Percentiles rank a stretch among this genome's conserved stretches.
Evolutionary conservation across 345 rosid species (phyloP).

Genomic region (Conringia planisiliqua): DNA sequence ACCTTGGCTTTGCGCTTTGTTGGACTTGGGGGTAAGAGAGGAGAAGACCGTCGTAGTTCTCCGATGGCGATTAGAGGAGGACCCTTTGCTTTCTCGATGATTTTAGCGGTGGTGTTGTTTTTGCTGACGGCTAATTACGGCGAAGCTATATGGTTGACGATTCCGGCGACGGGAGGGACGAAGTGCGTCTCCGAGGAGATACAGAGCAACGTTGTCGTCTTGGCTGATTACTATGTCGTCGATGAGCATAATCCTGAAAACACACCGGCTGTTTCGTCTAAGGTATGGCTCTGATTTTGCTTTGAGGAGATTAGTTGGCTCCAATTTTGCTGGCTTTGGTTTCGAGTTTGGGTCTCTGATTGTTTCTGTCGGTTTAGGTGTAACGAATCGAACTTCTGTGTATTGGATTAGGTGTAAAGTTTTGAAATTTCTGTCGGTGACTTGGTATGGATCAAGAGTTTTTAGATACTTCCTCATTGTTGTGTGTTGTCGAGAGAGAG

Average conservation of each 20-base stretch:
- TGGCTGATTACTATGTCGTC: conserved; percentile 73
- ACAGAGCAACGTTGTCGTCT: conserved; percentile 71
- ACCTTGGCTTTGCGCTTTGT: not conserved
- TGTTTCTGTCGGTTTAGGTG: not conserved
- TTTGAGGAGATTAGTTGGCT: not conserved
- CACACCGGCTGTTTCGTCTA: conserved; percentile 42
- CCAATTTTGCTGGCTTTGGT: not conserved
- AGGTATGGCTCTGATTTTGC: conserved; percentile 42
- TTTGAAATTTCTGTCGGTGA: not conserved
- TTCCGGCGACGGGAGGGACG: conserved; percentile 70
- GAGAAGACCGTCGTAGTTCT: conserved; percentile 22
- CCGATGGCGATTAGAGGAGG: conserved; percentile 25
- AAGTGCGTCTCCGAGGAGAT: conserved; percentile 97
- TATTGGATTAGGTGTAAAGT: not conserved
- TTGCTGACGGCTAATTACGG: conserved; percentile 17
- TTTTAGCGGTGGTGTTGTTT: conserved; percentile 15
- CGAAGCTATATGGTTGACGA: conserved; percentile 75
- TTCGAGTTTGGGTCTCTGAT: not conserved
- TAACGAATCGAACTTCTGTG: not conserved
- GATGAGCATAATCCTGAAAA: conserved; percentile 54
- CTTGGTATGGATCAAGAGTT: not conserved
- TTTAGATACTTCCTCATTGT: not conserved
- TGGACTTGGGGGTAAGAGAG: not conserved
- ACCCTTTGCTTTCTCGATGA: not conserved
- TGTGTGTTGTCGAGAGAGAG: conserved; percentile 6